Conservation (phyloP, 2,329 filamentous ascomycete species). For the Talaromyces atroroseus region DNA sequence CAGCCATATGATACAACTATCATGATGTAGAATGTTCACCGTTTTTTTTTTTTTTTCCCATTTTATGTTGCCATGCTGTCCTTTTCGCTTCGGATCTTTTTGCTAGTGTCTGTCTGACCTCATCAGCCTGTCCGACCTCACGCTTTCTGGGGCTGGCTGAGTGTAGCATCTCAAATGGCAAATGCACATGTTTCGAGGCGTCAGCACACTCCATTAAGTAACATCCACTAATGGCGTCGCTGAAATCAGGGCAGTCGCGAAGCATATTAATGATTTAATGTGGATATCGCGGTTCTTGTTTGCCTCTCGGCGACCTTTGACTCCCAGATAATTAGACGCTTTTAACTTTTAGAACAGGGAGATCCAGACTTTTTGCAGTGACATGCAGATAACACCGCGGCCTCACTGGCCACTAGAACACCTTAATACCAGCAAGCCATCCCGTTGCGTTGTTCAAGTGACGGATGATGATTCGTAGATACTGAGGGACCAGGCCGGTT, state of each 20-base stretch:
- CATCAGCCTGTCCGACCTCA: neutral
- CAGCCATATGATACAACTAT: slow-evolving; percentile 11
- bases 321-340: neutral
- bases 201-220: too few species aligned
- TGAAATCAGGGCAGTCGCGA: neutral
- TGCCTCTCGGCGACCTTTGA: neutral
- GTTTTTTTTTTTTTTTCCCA: neutral
- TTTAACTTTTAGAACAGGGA: neutral
- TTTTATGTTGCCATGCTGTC: neutral
- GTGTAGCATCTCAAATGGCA: neutral
- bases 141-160: neutral
- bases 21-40: slow-evolving; percentile 12
- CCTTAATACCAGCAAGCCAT: neutral
- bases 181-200: neutral
- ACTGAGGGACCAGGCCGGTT: too few species aligned
- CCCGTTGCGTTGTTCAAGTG: neutral
- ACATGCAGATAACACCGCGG: neutral
- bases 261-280: neutral
- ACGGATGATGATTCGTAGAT: neutral
- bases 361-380: neutral
- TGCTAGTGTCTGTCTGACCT: neutral
- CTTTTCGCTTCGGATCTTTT: neutral
- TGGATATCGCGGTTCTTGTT: neutral
- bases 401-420: neutral
- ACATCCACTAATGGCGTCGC: neutral